Evolutionary conservation across 257 asterid species (phyloP).

Genomic region (Solanum pennellii): DNA sequence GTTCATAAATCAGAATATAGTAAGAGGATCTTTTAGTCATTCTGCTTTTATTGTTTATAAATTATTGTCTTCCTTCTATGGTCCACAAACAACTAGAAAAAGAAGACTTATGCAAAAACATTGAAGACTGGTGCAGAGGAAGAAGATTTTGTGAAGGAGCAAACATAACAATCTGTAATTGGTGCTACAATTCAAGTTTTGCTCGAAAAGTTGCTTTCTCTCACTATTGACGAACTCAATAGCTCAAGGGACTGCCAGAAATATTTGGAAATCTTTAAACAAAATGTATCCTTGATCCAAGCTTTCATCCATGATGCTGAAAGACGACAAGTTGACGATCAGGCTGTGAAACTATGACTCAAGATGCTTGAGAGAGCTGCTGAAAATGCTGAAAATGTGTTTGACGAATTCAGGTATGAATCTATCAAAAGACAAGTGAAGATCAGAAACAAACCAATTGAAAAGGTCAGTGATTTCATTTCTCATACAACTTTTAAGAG

Average conservation of each 20-base stretch:
- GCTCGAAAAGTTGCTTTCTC: neutral
- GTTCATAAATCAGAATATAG: neutral
- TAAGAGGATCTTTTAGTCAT: neutral
- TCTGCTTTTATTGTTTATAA: neutral
- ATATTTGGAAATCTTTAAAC: neutral
- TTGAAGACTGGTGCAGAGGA: neutral
- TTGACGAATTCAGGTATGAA: constrained; percentile 12
- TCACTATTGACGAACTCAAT: neutral
- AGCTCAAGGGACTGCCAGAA: neutral
- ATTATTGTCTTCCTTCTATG: neutral
- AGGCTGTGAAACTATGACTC: constrained; percentile 4
- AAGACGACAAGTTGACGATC: neutral
- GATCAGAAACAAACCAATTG: neutral
- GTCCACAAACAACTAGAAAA: neutral
- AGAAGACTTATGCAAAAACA: neutral
- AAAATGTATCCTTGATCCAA: neutral
- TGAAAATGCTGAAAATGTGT: neutral
- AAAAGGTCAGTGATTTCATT: neutral
- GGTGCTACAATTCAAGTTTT: neutral
- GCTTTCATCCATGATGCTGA: constrained; percentile 6
- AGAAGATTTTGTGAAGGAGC: neutral
- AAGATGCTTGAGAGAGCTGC: constrained; percentile 3
- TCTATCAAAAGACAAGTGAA: neutral
- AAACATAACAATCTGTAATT: neutral
- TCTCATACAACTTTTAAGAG: neutral